Evolutionary conservation across 2,329 filamentous ascomycete species (phyloP).

Genomic region (Furcasterigmium sp.): DNA sequence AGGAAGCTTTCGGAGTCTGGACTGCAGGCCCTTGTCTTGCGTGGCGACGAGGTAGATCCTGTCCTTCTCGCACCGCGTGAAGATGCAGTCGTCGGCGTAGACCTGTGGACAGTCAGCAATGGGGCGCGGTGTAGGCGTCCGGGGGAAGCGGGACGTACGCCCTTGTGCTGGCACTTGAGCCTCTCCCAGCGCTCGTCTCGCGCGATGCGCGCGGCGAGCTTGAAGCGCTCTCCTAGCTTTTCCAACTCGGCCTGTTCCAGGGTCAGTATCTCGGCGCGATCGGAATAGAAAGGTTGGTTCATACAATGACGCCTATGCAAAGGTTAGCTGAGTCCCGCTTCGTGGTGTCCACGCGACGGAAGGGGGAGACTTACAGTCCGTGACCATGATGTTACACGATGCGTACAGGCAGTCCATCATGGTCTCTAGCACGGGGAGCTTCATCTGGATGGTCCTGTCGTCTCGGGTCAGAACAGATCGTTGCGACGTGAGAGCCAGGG

Average conservation of each 20-base stretch:
- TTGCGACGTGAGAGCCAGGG: too few relatives aligned
- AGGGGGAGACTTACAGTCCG: constrained; percentile 40
- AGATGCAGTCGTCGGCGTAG: neutral
- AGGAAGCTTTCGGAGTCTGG: constrained; percentile 66
- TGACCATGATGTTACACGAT: constrained; percentile 85
- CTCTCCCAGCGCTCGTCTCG: constrained; percentile 85
- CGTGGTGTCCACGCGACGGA: neutral
- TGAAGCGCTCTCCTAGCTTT: constrained; percentile 83
- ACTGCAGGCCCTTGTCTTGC: constrained; percentile 74
- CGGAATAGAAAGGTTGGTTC: too few relatives aligned
- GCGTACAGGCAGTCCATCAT: constrained; percentile 95
- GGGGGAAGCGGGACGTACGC: constrained; percentile 36
- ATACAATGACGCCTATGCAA: neutral
- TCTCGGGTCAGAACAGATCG: too few relatives aligned
- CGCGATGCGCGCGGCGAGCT: constrained; percentile 79
- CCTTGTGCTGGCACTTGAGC: constrained; percentile 85
- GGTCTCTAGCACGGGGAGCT: constrained; percentile 78
- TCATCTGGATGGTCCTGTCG: constrained; percentile 76
- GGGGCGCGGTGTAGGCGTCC: too few relatives aligned
- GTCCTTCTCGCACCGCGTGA: constrained; percentile 25
- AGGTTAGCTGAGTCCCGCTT: neutral
- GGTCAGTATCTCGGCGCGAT: too few relatives aligned
- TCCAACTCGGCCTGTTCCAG: constrained; percentile 57
- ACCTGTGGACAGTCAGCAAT: neutral
- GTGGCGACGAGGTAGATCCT: constrained; percentile 76